Conservation (phyloP, 495 filamentous ascomycete species). For the Annulohypoxylon nitens region DNA sequence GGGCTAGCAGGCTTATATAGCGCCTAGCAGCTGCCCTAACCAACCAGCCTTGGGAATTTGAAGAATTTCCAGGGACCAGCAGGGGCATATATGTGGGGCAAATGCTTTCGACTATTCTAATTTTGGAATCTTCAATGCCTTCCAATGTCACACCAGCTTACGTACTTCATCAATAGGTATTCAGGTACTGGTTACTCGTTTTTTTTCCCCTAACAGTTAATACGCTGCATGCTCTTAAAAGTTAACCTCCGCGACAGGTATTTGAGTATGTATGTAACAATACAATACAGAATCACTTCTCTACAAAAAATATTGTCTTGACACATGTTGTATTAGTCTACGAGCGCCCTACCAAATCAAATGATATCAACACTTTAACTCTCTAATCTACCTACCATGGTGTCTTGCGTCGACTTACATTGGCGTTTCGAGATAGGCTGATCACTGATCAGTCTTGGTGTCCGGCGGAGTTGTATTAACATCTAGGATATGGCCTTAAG, state of each 20-base stretch:
- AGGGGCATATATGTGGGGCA: slow-evolving; percentile 2
- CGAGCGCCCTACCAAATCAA: too few species aligned
- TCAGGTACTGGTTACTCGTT: too few species aligned
- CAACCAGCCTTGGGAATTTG: slow-evolving; percentile 10
- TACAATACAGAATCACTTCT: too few species aligned
- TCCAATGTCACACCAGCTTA: slow-evolving; percentile 29
- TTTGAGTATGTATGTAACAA: too few species aligned
- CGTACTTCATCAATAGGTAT: slow-evolving; percentile 2
- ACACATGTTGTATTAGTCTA: too few species aligned
- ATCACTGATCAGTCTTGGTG: slow-evolving; percentile 1
- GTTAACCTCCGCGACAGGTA: too few species aligned
- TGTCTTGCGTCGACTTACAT: slow-evolving; percentile 15
- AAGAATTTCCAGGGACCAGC: slow-evolving; percentile 21
- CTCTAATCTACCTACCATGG: background rate
- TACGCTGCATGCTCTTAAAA: too few species aligned
- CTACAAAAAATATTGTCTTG: too few species aligned
- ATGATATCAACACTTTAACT: background rate
- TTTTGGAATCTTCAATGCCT: slow-evolving; percentile 32
- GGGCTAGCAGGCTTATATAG: background rate
- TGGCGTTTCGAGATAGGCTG: background rate
- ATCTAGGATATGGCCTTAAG: slow-evolving; percentile 1
- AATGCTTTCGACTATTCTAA: slow-evolving; percentile 19
- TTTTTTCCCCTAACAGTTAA: too few species aligned
- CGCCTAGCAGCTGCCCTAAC: background rate
- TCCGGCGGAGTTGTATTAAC: slow-evolving; percentile 26